Percentiles rank a stretch among this genome's conserved stretches.
Evolutionary conservation across 73 alveolate species (phyloP).

Genomic region (Uronychia setigera): DNA sequence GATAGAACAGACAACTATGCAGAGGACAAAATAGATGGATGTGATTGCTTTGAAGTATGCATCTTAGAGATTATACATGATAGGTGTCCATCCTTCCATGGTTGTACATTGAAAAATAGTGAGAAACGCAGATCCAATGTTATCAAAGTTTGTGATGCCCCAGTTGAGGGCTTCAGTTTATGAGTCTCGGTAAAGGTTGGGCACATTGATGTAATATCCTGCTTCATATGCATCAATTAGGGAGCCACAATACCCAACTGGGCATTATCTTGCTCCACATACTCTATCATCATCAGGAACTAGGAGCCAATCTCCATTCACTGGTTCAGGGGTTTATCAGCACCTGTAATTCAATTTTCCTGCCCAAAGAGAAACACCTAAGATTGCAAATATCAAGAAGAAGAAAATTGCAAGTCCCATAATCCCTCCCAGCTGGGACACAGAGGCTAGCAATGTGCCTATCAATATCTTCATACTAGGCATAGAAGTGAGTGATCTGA

Average conservation of each 20-base stretch:
- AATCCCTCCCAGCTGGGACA: conserved; percentile 15
- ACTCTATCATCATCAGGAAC: conserved; percentile 3
- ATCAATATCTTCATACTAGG: conserved; percentile 44
- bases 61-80: conserved; percentile 44
- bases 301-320: not conserved
- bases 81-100: conserved; percentile 53
- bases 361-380: conserved; percentile 20
- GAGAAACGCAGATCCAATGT: conserved; percentile 36
- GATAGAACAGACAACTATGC: conserved; percentile 25
- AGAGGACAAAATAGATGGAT: conserved; percentile 39
- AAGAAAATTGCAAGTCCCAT: conserved; percentile 22
- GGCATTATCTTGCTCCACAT: not conserved
- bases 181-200: conserved; percentile 18
- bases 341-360: not conserved
- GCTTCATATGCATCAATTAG: conserved; percentile 18
- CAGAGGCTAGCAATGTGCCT: conserved; percentile 20
- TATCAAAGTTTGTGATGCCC: conserved; percentile 55
- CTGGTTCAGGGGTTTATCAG: not conserved
- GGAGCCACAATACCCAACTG: conserved; percentile 23
- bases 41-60: conserved; percentile 27
- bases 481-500: conserved; percentile 19
- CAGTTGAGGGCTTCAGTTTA: conserved; percentile 6
- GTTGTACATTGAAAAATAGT: conserved; percentile 51
- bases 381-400: conserved; percentile 28
- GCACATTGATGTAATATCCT: not conserved